Evolutionary conservation across 345 rosid species (phyloP).

Genomic region (Eucalyptus paniculata): DNA sequence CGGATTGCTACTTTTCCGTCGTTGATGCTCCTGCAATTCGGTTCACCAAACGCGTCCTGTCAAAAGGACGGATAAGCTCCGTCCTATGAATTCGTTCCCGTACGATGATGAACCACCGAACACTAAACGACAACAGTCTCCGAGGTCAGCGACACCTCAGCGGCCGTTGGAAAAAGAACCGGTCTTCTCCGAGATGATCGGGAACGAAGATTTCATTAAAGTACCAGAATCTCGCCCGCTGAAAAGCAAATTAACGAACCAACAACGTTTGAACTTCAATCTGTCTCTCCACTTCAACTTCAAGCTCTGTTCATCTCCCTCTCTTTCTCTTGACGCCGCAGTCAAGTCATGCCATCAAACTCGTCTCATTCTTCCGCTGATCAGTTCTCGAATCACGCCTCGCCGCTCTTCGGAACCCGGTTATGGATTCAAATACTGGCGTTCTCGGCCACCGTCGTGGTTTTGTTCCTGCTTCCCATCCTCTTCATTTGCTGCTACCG

Average conservation of each 20-base stretch:
- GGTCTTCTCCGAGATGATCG: not conserved
- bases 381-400: constrained; percentile 22
- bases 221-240: not conserved
- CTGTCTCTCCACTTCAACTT: not conserved
- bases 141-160: not conserved
- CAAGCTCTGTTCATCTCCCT: not conserved
- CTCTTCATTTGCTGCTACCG: constrained; percentile 15
- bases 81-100: not conserved
- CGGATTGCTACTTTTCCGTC: not conserved
- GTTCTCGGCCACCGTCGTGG: constrained; percentile 1
- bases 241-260: not conserved
- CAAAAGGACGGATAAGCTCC: not conserved
- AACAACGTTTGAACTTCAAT: not conserved
- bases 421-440: constrained; percentile 38
- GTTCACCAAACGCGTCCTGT: not conserved
- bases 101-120: not conserved
- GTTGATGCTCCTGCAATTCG: not conserved
- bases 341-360: not conserved
- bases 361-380: not conserved
- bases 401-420: constrained; percentile 31
- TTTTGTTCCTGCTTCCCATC: constrained; percentile 2
- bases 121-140: not conserved
- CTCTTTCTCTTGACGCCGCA: not conserved
- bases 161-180: not conserved
- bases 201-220: not conserved